phyloP scores from a whole-genome alignment of 2,329 filamentous ascomycete genomes.

The Stachybotrys chartarum region DNA sequence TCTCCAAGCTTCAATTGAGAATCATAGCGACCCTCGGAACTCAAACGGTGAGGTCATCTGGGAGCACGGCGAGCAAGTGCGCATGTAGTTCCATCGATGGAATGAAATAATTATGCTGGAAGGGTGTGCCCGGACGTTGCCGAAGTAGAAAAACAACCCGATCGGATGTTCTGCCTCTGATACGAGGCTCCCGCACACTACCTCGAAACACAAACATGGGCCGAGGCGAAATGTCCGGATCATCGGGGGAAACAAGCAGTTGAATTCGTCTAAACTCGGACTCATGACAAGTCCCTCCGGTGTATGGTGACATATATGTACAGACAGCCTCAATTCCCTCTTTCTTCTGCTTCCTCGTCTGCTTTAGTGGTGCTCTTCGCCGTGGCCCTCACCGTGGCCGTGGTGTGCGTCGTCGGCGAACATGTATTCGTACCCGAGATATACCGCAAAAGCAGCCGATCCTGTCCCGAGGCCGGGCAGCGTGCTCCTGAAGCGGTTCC shows the following conservation, averaged over 20 bases:
- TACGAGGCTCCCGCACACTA: too few relatives aligned
- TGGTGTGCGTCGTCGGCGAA: constrained; percentile 71
- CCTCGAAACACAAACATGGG: too few relatives aligned
- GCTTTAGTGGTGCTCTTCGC: constrained; percentile 49
- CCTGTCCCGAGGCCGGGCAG: constrained; percentile 93
- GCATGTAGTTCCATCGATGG: too few relatives aligned
- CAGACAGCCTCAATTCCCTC: background rate
- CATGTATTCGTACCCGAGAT: constrained; percentile 84
- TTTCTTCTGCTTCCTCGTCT: constrained; percentile 8
- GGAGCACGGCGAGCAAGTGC: too few relatives aligned
- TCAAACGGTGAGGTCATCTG: too few relatives aligned
- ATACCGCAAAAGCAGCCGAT: constrained; percentile 81
- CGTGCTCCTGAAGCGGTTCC: constrained; percentile 78
- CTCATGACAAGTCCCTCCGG: background rate
- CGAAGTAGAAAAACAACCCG: too few relatives aligned
- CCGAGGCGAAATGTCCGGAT: too few relatives aligned
- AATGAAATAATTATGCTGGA: too few relatives aligned
- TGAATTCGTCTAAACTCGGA: background rate
- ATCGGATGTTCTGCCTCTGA: too few relatives aligned
- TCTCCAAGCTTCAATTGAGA: too few relatives aligned
- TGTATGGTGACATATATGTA: constrained; percentile 2
- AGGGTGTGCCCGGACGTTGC: too few relatives aligned
- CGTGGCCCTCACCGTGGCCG: constrained; percentile 38
- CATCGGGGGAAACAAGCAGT: background rate
- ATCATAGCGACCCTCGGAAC: too few relatives aligned